Evolutionary conservation across 441 rosid genomes (phyloP).

Genomic region (Syzygium syzygioides): DNA sequence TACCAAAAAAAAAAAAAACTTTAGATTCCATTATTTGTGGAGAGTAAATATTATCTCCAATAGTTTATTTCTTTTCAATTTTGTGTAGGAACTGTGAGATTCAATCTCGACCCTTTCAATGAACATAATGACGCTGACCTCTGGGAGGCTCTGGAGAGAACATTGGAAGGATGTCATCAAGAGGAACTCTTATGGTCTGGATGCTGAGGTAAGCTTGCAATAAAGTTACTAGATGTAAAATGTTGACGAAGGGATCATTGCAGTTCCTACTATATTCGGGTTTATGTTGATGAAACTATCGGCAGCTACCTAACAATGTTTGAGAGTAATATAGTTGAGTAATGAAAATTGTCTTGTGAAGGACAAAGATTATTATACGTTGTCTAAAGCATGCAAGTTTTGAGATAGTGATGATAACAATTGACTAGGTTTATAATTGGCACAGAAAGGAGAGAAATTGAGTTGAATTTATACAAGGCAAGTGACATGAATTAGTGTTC

Average conservation of each 20-base stretch:
- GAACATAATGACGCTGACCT: conserved; percentile 89
- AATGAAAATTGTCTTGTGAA: neutral
- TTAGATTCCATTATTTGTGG: neutral
- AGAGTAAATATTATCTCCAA: neutral
- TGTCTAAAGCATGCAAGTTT: neutral
- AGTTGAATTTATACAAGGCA: neutral
- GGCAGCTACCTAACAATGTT: neutral
- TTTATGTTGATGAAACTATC: neutral
- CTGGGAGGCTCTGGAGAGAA: conserved; percentile 90
- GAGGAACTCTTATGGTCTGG: conserved; percentile 74
- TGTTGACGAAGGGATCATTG: neutral
- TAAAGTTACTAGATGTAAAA: neutral
- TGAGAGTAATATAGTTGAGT: neutral
- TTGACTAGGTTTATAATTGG: neutral
- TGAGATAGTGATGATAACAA: neutral
- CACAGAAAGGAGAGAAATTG: neutral
- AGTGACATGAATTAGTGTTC: neutral
- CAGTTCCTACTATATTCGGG: neutral
- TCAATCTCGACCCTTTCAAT: conserved; percentile 90
- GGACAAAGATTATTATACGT: neutral
- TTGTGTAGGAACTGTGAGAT: conserved; percentile 74
- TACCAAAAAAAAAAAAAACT: neutral
- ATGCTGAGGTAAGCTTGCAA: conserved; percentile 55
- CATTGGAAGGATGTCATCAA: conserved; percentile 77
- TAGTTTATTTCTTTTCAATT: neutral